phyloP scores from a whole-genome alignment of 257 asterid species.

The Leonotis leonurus region DNA sequence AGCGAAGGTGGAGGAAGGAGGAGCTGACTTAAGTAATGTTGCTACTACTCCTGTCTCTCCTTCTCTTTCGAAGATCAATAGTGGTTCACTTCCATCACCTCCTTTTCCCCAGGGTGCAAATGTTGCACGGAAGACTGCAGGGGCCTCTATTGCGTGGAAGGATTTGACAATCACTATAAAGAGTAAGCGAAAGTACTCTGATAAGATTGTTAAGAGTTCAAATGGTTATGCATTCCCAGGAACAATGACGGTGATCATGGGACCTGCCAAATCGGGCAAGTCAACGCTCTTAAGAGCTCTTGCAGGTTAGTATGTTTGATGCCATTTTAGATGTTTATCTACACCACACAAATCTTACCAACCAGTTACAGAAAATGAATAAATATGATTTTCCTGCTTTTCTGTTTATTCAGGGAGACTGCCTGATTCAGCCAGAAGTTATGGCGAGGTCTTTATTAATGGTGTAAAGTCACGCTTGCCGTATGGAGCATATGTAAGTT shows the following conservation, averaged over 20 bases:
- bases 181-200: constrained; percentile 90
- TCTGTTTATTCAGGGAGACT: constrained; percentile 58
- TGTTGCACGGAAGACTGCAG: constrained; percentile 57
- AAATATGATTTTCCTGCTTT: background rate
- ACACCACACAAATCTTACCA: background rate
- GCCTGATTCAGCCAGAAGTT: constrained; percentile 70
- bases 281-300: constrained; percentile 96
- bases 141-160: constrained; percentile 93
- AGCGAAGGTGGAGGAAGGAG: constrained; percentile 74
- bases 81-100: constrained; percentile 81
- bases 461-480: constrained; percentile 67
- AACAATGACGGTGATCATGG: constrained; percentile 99
- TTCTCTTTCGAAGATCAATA: constrained; percentile 79
- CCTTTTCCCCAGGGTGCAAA: constrained; percentile 66
- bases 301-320: constrained; percentile 59
- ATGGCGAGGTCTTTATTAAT: constrained; percentile 87
- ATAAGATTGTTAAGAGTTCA: constrained; percentile 83
- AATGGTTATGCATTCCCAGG: constrained; percentile 94
- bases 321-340: background rate
- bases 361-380: background rate
- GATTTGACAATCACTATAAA: constrained; percentile 84
- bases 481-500: constrained; percentile 86
- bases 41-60: constrained; percentile 83
- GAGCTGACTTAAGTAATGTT: constrained; percentile 72
- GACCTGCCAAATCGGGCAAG: constrained; percentile 98